Evolutionary conservation across 164 flowering plant genomes (phyloP).

Genomic region (Amborella trichopoda): DNA sequence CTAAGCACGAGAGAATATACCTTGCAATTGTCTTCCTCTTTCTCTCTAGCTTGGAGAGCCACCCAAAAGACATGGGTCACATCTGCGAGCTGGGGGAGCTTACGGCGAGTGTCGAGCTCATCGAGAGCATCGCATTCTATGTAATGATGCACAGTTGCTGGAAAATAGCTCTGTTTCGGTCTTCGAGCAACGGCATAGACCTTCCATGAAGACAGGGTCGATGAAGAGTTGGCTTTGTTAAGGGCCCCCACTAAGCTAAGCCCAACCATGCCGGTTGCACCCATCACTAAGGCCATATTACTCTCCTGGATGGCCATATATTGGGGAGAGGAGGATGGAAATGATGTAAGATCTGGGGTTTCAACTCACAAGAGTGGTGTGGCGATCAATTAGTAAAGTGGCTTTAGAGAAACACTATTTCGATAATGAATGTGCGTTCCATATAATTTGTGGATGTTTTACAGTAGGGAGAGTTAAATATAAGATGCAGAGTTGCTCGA

Average conservation of each 20-base stretch:
- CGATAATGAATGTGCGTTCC: too few relatives aligned
- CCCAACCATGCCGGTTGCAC: slow-evolving; percentile 37
- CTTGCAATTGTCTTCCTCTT: slow-evolving; percentile 10
- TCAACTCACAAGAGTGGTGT: too few relatives aligned
- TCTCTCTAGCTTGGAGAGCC: slow-evolving; percentile 9
- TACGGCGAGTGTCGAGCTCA: slow-evolving; percentile 6
- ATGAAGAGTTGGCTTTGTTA: slow-evolving; percentile 13
- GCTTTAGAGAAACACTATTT: too few relatives aligned
- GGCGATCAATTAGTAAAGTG: too few relatives aligned
- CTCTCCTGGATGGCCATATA: too few relatives aligned
- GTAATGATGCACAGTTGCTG: slow-evolving; percentile 17
- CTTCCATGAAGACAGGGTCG: slow-evolving; percentile 31
- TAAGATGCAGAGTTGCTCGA: too few relatives aligned
- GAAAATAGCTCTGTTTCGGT: slow-evolving; percentile 22
- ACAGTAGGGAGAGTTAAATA: too few relatives aligned
- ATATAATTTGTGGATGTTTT: too few relatives aligned
- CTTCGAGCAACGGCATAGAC: slow-evolving; percentile 27
- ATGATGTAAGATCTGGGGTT: too few relatives aligned
- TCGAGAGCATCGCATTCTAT: slow-evolving; percentile 17
- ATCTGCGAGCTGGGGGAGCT: slow-evolving; percentile 13
- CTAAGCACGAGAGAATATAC: slow-evolving; percentile 17
- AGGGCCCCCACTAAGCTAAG: slow-evolving; percentile 24
- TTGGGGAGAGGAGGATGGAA: too few relatives aligned
- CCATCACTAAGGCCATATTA: slow-evolving; percentile 27
- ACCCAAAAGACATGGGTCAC: slow-evolving; percentile 36